Evolutionary conservation across 495 filamentous ascomycete genomes (phyloP).

Genomic region (Cudoniella acicularis): DNA sequence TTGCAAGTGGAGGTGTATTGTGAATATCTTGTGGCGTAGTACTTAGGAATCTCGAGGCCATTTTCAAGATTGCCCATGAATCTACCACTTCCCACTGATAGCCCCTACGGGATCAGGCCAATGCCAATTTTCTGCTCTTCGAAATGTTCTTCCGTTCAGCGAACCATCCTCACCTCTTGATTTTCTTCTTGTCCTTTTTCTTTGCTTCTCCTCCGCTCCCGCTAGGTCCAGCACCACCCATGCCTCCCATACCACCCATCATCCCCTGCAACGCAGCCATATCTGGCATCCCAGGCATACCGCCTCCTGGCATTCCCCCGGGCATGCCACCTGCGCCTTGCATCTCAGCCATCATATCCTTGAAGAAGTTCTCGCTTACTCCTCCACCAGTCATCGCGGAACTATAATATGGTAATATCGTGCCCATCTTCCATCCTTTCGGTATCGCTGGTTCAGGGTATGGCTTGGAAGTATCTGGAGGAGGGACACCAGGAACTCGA

Average conservation of each 20-base stretch:
- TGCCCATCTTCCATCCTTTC: constrained; percentile 86
- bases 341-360: constrained; percentile 98
- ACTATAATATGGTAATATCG: constrained; percentile 78
- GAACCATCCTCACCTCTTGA: no score
- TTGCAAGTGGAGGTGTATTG: no score
- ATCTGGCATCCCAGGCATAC: constrained; percentile 35
- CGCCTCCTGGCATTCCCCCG: constrained; percentile 30
- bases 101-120: no score
- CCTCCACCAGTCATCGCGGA: constrained; percentile 89
- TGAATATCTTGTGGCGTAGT: no score
- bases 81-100: no score
- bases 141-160: no score
- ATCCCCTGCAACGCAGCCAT: constrained; percentile 26
- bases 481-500: constrained; percentile 29
- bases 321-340: constrained; percentile 20
- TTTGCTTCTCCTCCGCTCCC: constrained; percentile 29
- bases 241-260: constrained; percentile 21
- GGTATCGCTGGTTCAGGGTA: constrained; percentile 73
- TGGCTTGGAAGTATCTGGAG: constrained; percentile 52
- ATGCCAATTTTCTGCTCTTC: no score
- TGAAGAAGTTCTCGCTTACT: constrained; percentile 92
- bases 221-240: constrained; percentile 4
- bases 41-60: no score
- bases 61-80: no score
- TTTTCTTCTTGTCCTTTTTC: constrained; percentile 42